Conservation (phyloP, 2,329 filamentous ascomycete genomes). For the Cephalotrichum gorgonifer region DNA sequence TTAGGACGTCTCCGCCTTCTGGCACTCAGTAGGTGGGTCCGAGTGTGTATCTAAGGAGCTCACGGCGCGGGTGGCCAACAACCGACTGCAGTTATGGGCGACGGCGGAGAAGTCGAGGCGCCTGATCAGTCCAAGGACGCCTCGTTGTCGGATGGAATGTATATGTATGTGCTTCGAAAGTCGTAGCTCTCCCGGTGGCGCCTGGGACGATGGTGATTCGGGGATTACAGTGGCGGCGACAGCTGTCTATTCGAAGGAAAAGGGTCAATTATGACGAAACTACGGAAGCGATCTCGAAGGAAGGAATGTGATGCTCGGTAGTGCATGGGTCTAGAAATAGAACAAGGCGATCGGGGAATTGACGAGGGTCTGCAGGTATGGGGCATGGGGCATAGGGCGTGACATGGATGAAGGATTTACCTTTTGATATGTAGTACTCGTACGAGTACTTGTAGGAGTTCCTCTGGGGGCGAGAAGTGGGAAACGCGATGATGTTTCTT, state of each 20-base stretch:
- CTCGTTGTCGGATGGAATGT: neutral
- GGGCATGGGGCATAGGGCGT: too few species aligned
- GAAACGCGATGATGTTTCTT: too few species aligned
- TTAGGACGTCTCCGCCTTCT: neutral
- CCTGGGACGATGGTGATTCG: neutral
- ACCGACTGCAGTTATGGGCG: neutral
- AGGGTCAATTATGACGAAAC: neutral
- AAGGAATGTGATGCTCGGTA: neutral
- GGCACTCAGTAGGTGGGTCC: neutral
- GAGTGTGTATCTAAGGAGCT: neutral
- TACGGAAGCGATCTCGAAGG: neutral
- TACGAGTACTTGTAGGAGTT: too few species aligned
- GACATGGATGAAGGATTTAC: neutral
- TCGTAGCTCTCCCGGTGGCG: neutral
- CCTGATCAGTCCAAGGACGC: neutral
- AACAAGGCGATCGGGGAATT: neutral
- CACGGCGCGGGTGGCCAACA: neutral
- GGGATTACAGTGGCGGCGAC: neutral
- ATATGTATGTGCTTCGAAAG: neutral
- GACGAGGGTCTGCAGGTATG: neutral
- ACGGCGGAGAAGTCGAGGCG: neutral
- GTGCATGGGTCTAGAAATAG: neutral
- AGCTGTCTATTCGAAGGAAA: neutral
- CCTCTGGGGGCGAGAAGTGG: too few species aligned
- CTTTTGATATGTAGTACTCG: neutral